Conservation (phyloP, 2,329 filamentous ascomycete genomes). For the Xylaria arbuscula region DNA sequence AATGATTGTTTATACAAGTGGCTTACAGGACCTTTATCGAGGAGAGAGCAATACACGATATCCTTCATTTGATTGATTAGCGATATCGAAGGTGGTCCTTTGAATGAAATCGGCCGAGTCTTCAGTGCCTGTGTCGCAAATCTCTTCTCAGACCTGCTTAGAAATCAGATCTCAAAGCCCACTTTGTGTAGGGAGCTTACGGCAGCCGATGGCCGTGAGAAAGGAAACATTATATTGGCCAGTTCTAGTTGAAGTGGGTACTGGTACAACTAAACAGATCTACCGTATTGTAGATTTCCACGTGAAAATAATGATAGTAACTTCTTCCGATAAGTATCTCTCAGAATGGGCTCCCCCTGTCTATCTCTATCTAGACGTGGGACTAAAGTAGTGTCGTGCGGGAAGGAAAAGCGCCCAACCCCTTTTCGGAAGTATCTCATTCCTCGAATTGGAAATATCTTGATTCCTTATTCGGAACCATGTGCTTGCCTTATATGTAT, state of each 20-base stretch:
- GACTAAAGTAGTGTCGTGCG: not conserved
- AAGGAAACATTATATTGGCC: not conserved
- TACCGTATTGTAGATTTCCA: not conserved
- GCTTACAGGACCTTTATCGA: no score
- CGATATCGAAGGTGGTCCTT: not conserved
- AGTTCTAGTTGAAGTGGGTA: not conserved
- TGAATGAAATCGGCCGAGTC: not conserved
- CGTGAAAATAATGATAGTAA: not conserved
- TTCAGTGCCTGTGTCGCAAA: not conserved
- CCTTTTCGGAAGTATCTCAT: not conserved
- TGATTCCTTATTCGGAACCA: constrained; percentile 31
- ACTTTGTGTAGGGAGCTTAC: no score
- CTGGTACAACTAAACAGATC: not conserved
- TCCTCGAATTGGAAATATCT: constrained; percentile 20
- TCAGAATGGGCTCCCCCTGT: not conserved
- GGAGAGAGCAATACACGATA: no score
- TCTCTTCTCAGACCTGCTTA: constrained; percentile 17
- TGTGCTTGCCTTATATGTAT: constrained; percentile 24
- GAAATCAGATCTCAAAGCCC: constrained; percentile 23
- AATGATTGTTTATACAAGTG: no score
- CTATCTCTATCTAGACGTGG: constrained; percentile 1
- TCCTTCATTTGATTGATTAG: not conserved
- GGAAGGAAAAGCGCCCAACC: not conserved
- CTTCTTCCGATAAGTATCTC: not conserved
- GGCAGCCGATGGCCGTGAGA: not conserved